Base-by-base conservation (phyloP, 208 protist species). In the Acanthamoeba lugdunensis region DNA sequence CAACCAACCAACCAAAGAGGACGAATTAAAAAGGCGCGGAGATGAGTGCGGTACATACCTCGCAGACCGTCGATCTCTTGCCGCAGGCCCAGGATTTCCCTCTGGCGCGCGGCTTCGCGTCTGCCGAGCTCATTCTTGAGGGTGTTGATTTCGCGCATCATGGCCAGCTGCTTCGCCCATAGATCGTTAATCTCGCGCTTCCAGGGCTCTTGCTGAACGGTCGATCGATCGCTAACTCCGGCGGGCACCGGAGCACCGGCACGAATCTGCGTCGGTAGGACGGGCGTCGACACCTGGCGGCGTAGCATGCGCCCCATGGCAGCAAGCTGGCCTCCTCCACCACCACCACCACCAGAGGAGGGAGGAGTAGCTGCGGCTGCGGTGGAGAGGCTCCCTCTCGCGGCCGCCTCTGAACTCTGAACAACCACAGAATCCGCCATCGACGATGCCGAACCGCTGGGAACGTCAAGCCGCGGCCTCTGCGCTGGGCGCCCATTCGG, bases 81-180 rank as follows among this genome's bases (percentile, higher is more conserved):
- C 4, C 71, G 63, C 48, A 93, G 25, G 45, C 33, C 67, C 11
- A 93, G 54, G 25, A 93, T 82, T n/a, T 93, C 89, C 50, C 89
- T n/a, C 48, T 93, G 89, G 16, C 89, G 63, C n/a, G 89, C 89
- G 18, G 89, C 89, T 30, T 93, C 89, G 28, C 89, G 89, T 41
- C 89, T 13, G 65, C 89, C 71, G 28, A 93, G 37, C 28, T 93
- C 89, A 25, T 69, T 82, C 71, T 93, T 93, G 13, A 93, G 65
- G 28, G 89, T 81, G 65, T 93, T 93, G 28, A 93, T 93, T 58
- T 93, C 89, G 18, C 89, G 63, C 67, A 93, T 37, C 69, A 81
- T 93, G 65, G 89, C 89, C 69, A 93, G n/a, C 69, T 93, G 89
- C n/a, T 93, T 93, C 3, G 89, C 89, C 89, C 89, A 93, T 48